These are phyloP conservation scores for Xylariales sp. DNA, from an alignment of 2,329 filamentous ascomycete species.

Conservation along the genomic window DNA sequence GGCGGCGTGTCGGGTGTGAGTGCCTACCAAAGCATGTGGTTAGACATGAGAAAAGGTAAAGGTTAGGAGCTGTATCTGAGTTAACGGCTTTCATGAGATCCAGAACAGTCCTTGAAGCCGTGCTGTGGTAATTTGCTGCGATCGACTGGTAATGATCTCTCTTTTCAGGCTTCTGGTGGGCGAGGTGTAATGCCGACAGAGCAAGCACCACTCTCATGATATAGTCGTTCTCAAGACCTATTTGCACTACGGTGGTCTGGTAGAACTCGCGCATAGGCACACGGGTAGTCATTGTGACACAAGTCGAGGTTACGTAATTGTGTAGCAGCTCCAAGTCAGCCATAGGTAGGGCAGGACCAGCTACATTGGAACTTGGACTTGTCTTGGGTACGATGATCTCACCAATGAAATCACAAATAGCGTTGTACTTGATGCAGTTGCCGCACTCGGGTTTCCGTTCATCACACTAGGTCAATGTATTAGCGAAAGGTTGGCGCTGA, in stretches of 20 bases:
- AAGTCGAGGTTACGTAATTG: conserved; percentile 31
- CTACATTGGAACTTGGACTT: background rate
- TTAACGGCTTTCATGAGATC: conserved; percentile 5
- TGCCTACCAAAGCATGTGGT: conserved; percentile 14
- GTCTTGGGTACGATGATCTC: too few relatives aligned
- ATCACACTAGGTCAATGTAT: conserved; percentile 13
- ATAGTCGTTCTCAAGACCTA: conserved; percentile 28
- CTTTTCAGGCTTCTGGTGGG: conserved; percentile 18
- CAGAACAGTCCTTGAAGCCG: conserved; percentile 8
- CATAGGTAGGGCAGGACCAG: conserved; percentile 15
- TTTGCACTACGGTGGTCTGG: conserved; percentile 29
- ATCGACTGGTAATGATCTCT: conserved; percentile 22
- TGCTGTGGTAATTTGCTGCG: conserved; percentile 25
- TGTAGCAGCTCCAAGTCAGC: conserved; percentile 33
- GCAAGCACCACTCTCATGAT: conserved; percentile 32
- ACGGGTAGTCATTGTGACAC: conserved; percentile 26
- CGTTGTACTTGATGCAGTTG: conserved; percentile 13
- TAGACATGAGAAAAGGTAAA: conserved; percentile 13
- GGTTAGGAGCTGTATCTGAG: conserved; percentile 3
- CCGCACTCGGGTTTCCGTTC: conserved; percentile 11
- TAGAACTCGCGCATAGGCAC: conserved; percentile 26
- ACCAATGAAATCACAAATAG: conserved; percentile 11
- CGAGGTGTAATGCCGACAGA: conserved; percentile 31
- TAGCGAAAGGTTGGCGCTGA: too few relatives aligned
- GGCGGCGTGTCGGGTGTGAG: too few relatives aligned